Conservation (phyloP, 805 yeast genomes). For the Komagataella mondaviorum region DNA sequence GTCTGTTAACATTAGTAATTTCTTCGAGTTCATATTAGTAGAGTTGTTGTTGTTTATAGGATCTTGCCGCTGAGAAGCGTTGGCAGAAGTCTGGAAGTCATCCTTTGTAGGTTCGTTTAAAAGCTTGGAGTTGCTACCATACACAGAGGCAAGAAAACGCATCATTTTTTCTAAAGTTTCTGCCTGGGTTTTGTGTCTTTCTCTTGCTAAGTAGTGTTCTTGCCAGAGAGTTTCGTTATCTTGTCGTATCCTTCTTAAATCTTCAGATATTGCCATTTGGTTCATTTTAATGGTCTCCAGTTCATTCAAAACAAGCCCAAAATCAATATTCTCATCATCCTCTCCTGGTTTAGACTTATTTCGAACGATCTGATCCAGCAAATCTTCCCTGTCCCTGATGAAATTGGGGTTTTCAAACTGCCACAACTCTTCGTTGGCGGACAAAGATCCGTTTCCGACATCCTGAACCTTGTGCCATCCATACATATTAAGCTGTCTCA, state of each 20-base stretch:
- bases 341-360: constrained; percentile 36
- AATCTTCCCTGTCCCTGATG: constrained; percentile 63
- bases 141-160: constrained; percentile 74
- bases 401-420: constrained; percentile 82
- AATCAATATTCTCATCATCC: constrained; percentile 30
- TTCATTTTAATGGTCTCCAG: constrained; percentile 63
- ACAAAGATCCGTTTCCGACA: constrained; percentile 60
- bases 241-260: constrained; percentile 64
- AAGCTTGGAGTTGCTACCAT: constrained; percentile 47
- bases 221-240: constrained; percentile 91
- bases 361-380: constrained; percentile 75
- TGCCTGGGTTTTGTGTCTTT: constrained; percentile 73
- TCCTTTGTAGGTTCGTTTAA: constrained; percentile 13
- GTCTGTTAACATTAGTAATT: background rate
- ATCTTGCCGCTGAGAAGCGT: background rate
- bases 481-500: constrained; percentile 93
- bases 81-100: background rate
- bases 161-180: constrained; percentile 81
- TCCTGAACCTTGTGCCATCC: constrained; percentile 99
- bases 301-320: constrained; percentile 48
- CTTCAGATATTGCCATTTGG: constrained; percentile 75
- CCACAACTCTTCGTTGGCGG: constrained; percentile 65
- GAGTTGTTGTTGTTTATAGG: background rate
- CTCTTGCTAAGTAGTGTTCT: constrained; percentile 73
- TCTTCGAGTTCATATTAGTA: background rate